These are phyloP conservation scores for Ehretia macrophylla DNA, from an alignment of 257 asterid genomes.

Conservation along the genomic window DNA sequence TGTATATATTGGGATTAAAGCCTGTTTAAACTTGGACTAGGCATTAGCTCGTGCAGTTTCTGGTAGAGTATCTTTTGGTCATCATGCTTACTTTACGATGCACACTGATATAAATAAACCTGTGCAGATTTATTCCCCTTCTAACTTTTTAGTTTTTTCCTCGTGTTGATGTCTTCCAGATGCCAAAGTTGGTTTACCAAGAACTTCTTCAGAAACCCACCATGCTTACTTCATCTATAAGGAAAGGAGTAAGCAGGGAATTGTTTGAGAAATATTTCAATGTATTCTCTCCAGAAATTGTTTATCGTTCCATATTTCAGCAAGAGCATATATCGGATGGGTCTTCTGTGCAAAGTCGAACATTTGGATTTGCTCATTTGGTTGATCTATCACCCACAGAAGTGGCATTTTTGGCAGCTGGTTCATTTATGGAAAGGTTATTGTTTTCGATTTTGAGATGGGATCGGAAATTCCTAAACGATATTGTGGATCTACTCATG, in stretches of 20 bases:
- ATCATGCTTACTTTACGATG: no score
- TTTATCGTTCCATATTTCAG: slow-evolving; percentile 44
- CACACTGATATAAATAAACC: neutral
- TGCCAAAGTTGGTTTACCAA: slow-evolving; percentile 81
- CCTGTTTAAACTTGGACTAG: no score
- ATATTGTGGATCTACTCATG: slow-evolving; percentile 45
- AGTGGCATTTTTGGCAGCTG: slow-evolving; percentile 60
- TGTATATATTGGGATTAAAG: no score
- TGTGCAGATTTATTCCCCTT: slow-evolving; percentile 1
- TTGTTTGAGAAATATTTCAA: slow-evolving; percentile 56
- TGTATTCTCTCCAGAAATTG: slow-evolving; percentile 77
- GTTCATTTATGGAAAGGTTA: slow-evolving; percentile 74
- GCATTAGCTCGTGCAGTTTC: neutral
- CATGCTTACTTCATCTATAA: slow-evolving; percentile 27
- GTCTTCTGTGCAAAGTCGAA: slow-evolving; percentile 41
- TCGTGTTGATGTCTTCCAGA: slow-evolving; percentile 36
- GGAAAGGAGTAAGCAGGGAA: slow-evolving; percentile 33
- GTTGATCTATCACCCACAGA: slow-evolving; percentile 81
- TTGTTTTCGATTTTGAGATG: slow-evolving; percentile 60
- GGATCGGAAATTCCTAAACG: slow-evolving; percentile 44
- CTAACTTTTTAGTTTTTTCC: slow-evolving; percentile 14
- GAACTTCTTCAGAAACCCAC: slow-evolving; percentile 39
- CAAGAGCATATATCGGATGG: slow-evolving; percentile 28
- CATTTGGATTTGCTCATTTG: slow-evolving; percentile 81
- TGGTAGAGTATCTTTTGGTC: no score